These are phyloP conservation scores for Penicillium verrucosum DNA, from an alignment of 2,329 filamentous ascomycete genomes.

Conservation along the genomic window DNA sequence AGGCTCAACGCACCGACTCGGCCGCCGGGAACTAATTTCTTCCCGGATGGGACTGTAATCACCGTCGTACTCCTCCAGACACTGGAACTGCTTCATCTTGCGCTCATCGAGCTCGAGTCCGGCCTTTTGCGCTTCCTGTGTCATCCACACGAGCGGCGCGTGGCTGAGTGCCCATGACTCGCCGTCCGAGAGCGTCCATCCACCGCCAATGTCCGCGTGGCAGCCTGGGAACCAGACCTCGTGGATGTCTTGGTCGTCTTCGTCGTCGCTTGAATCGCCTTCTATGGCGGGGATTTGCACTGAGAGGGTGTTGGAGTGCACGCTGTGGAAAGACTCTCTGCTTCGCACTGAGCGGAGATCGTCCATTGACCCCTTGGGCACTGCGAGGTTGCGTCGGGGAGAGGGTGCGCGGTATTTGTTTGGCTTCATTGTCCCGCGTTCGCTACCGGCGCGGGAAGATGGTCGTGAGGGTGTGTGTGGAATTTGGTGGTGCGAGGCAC, in stretches of 20 bases:
- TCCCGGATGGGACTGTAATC: constrained; percentile 37
- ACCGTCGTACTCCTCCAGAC: constrained; percentile 47
- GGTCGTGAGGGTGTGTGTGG: constrained; percentile 16
- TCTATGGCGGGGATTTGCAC: constrained; percentile 27
- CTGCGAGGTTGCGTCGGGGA: constrained; percentile 24
- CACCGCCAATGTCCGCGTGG: constrained; percentile 75
- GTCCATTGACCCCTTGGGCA: constrained; percentile 31
- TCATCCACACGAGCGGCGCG: constrained; percentile 68
- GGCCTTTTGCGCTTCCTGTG: constrained; percentile 61
- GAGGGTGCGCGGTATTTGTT: constrained; percentile 32
- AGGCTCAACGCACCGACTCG: constrained; percentile 8
- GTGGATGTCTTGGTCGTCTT: constrained; percentile 64
- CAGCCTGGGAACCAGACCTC: constrained; percentile 74
- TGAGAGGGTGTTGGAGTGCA: constrained; percentile 27
- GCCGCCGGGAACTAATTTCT: constrained; percentile 17
- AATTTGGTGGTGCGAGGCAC: background rate
- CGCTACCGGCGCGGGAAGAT: constrained; percentile 14
- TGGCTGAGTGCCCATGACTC: constrained; percentile 63
- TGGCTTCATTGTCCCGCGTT: constrained; percentile 5
- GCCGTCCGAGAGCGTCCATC: constrained; percentile 60
- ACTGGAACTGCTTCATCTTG: constrained; percentile 66
- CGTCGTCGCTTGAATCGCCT: constrained; percentile 26
- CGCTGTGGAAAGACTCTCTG: constrained; percentile 19
- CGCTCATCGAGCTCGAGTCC: constrained; percentile 68
- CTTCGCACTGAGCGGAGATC: constrained; percentile 28